Evolutionary conservation across 228 moss, liverwort and hornwort species (phyloP).

Genomic region (Sphagnum fallax): DNA sequence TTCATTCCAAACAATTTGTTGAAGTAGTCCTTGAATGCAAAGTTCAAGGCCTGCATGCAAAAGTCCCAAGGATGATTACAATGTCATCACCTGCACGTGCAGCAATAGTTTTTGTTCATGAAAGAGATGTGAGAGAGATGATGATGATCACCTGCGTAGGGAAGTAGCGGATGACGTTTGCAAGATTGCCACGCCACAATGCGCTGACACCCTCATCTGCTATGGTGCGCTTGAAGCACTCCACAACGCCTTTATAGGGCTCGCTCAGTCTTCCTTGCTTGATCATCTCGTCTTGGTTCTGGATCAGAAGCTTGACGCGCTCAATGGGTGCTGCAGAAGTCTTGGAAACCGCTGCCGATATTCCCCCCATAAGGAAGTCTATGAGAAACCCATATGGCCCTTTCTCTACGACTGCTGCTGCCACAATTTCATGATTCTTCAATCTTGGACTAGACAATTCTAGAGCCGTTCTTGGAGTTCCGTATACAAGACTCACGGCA

Average conservation of each 20-base stretch:
- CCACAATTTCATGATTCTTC: slow-evolving; percentile 5
- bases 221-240: slow-evolving; percentile 32
- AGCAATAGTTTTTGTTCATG: no score
- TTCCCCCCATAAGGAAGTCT: slow-evolving; percentile 42
- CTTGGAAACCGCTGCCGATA: slow-evolving; percentile 46
- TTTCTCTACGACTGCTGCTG: slow-evolving; percentile 27
- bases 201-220: slow-evolving; percentile 25
- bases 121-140: not conserved
- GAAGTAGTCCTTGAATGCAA: slow-evolving; percentile 46
- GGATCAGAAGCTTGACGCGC: slow-evolving; percentile 40
- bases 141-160: slow-evolving; percentile 27
- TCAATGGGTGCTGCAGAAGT: slow-evolving; percentile 51
- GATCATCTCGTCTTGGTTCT: slow-evolving; percentile 50
- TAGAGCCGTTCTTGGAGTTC: no score
- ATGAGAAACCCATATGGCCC: slow-evolving; percentile 22
- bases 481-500: no score
- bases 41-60: slow-evolving; percentile 28
- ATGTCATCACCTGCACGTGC: no score
- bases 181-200: slow-evolving; percentile 37
- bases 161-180: slow-evolving; percentile 45
- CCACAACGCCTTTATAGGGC: slow-evolving; percentile 31
- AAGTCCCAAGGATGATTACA: no score
- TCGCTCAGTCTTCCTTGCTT: slow-evolving; percentile 31
- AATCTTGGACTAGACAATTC: no score
- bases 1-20: slow-evolving; percentile 38